phyloP scores from a whole-genome alignment of 2,329 filamentous ascomycete species.

The Didymella exigua region DNA sequence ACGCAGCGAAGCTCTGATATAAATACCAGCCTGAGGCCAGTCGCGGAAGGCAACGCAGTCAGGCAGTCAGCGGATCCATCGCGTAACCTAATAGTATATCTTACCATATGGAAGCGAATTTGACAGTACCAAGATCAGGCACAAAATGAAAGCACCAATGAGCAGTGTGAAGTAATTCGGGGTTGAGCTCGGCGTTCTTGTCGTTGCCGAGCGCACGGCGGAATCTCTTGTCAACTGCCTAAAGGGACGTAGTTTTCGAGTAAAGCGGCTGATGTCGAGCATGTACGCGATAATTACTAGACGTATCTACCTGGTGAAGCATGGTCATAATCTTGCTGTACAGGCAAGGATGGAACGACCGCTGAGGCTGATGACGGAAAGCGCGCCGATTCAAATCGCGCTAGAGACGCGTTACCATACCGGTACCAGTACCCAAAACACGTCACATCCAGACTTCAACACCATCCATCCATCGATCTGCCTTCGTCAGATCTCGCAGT shows the following conservation, averaged over 20 bases:
- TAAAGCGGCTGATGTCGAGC: neutral
- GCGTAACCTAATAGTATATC: slow-evolving; percentile 2
- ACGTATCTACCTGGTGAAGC: neutral
- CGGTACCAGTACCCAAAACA: too few relatives aligned
- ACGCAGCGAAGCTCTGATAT: neutral
- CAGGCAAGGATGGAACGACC: neutral
- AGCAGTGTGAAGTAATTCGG: neutral
- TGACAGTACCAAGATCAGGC: slow-evolving; percentile 10
- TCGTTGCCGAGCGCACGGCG: slow-evolving; percentile 4
- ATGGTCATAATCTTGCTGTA: neutral
- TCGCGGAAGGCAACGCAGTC: neutral
- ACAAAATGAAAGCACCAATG: slow-evolving; percentile 6
- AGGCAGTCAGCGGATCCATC: slow-evolving; percentile 11
- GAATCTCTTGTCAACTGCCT: slow-evolving; percentile 14
- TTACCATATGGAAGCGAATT: neutral
- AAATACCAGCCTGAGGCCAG: neutral
- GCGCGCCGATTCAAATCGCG: neutral
- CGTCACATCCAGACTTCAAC: neutral
- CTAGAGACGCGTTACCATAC: slow-evolving; percentile 2
- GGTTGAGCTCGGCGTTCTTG: slow-evolving; percentile 13
- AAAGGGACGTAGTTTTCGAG: slow-evolving; percentile 1
- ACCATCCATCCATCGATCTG: too few relatives aligned
- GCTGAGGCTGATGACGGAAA: neutral
- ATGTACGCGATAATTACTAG: neutral
- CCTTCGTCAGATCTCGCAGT: too few relatives aligned